Base-by-base conservation (phyloP, 441 rosid species). In the Erodium trifolium region DNA sequence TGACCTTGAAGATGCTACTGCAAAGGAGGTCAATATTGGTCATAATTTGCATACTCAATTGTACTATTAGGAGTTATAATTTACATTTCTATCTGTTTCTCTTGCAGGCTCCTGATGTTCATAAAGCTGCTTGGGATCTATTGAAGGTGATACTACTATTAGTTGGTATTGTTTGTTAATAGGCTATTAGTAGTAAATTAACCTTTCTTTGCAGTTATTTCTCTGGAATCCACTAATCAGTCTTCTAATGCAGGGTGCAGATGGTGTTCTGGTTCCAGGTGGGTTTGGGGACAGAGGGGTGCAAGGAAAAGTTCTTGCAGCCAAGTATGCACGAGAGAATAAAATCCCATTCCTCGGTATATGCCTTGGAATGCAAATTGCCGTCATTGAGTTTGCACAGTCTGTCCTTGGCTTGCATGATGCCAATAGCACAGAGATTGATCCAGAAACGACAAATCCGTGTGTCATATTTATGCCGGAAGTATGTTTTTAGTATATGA, bases 231-330 rank as follows among this genome's bases (percentile, higher is more conserved):
- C 65, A 27, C 51, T 73, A 60, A 72, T 67, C 10, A 57, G 49
- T 67, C 45, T 78, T 59, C 10, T 10, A 72, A 23, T 23, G 71
- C 79, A 94, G 99, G 91, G 84, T 74, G 92, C 98, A 57, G 88
- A 92, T 83, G 99, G 97, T 29, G 57, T 92, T 78, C 90, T 94
- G 74, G 98, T 94, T 29, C 99, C 99, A 0, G 99, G 99, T 78
- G 99, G 99, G 53, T 94, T 94, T 80, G 99, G 98, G n/a, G 84
- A 85, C 70, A 82, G 98, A 75, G 99, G 99, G 13, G 97, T 92
- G 66, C 75, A 87, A 78, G 99, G 99, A 72, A 94, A 94, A 85
- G 88, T 94, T 72, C 76, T 85, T 19, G 92, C 99, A 29, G 97
- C 98, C 0, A 90, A 83, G 68, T 82, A 86, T 73, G 98, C 97